Evolutionary conservation across 306 rosid genomes (phyloP).

Genomic region (cucumber (Cucumis sativus)): Cucumber_9930_V3 NC_026660.2:8172001-8172500

Average conservation of each 20-base stretch:
- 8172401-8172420: slow-evolving; percentile 37
- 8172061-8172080: not conserved
- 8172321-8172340: not conserved
- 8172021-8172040: not conserved
- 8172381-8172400: slow-evolving; percentile 17
- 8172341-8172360: slow-evolving; percentile 14
- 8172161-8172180: slow-evolving; percentile 6
- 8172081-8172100: not conserved
- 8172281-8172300: not conserved
- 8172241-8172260: not conserved
- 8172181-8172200: not conserved
- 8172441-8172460: slow-evolving; percentile 1
- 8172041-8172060: not conserved
- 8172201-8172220: not conserved
- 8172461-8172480: not conserved
- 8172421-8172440: slow-evolving; percentile 3
- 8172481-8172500: not conserved
- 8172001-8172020: not conserved
- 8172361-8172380: slow-evolving; percentile 30
- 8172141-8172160: not conserved
- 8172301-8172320: not conserved
- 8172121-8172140: not conserved
- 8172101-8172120: not conserved
- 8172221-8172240: not conserved
- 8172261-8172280: not conserved